Percentiles rank a stretch among this genome's conserved stretches.
These are phyloP conservation scores for Pisolithus orientalis DNA, from an alignment of 768 basidiomycete species.

Conservation along the genomic window DNA sequence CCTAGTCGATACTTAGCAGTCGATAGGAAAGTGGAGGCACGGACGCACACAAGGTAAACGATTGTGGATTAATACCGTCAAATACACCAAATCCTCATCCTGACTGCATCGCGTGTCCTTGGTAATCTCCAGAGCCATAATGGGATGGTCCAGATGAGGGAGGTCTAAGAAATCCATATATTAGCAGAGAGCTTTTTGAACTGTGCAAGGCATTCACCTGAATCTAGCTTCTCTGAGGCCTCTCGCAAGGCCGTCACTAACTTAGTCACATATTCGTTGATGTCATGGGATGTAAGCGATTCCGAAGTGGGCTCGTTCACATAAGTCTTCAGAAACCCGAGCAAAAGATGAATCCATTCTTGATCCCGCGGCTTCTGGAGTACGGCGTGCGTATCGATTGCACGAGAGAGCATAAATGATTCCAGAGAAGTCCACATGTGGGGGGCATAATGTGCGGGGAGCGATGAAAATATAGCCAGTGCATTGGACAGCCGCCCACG, in stretches of 20 bases:
- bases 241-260: slow-evolving; percentile 45
- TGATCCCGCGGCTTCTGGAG: slow-evolving; percentile 55
- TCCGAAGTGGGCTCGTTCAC: slow-evolving; percentile 49
- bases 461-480: slow-evolving; percentile 62
- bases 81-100: slow-evolving; percentile 58
- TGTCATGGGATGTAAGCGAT: slow-evolving; percentile 48
- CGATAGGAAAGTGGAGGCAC: neutral
- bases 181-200: slow-evolving; percentile 8
- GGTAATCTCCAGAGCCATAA: slow-evolving; percentile 46
- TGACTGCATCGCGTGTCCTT: slow-evolving; percentile 44
- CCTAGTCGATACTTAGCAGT: slow-evolving; percentile 33
- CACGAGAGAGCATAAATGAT: slow-evolving; percentile 69
- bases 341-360: slow-evolving; percentile 76
- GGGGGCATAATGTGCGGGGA: slow-evolving; percentile 83
- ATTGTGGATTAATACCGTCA: slow-evolving; percentile 60
- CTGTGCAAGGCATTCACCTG: slow-evolving; percentile 34
- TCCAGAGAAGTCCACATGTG: slow-evolving; percentile 79
- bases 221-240: slow-evolving; percentile 46
- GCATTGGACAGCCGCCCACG: slow-evolving; percentile 60
- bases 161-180: slow-evolving; percentile 43
- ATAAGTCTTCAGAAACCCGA: slow-evolving; percentile 71
- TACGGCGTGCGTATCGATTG: slow-evolving; percentile 58
- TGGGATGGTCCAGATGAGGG: slow-evolving; percentile 62
- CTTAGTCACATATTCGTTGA: slow-evolving; percentile 42
- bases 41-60: slow-evolving; percentile 66